These are phyloP conservation scores for Pleurotus platypus DNA, from an alignment of 768 basidiomycete species.

Conservation along the genomic window DNA sequence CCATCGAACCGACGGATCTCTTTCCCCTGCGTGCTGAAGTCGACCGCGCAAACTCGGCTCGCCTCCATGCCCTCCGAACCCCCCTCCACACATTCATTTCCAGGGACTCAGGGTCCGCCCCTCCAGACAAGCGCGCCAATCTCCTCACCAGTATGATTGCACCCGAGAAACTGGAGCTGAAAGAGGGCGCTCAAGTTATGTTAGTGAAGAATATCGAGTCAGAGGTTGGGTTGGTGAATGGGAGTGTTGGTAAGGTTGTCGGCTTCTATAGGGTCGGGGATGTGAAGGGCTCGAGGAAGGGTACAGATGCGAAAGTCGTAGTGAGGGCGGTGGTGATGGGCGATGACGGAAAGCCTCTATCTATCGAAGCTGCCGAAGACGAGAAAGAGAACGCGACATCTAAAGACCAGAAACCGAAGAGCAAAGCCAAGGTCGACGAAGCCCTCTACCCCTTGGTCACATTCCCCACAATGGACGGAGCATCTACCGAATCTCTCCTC, in stretches of 20 bases:
- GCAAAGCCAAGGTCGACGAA: slow-evolving; percentile 24
- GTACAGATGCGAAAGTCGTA: slow-evolving; percentile 15
- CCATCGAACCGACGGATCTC: slow-evolving; percentile 44
- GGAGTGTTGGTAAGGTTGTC: slow-evolving; percentile 69
- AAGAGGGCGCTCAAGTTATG: slow-evolving; percentile 58
- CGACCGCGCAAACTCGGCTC: slow-evolving; percentile 54
- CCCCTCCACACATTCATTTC: slow-evolving; percentile 41
- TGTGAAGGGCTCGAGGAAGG: slow-evolving; percentile 11
- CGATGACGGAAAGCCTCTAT: slow-evolving; percentile 31
- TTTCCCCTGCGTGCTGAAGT: slow-evolving; percentile 72
- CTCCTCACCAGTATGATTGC: slow-evolving; percentile 63
- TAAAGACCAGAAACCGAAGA: slow-evolving; percentile 20
- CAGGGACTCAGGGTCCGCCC: slow-evolving; percentile 45
- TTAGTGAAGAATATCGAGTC: slow-evolving; percentile 71
- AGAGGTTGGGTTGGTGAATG: slow-evolving; percentile 56
- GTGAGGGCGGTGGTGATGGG: slow-evolving; percentile 27
- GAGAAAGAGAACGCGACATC: slow-evolving; percentile 45
- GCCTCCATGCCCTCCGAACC: slow-evolving; percentile 46
- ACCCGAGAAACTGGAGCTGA: slow-evolving; percentile 49
- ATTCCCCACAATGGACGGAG: slow-evolving; percentile 29
- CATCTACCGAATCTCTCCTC: slow-evolving; percentile 38
- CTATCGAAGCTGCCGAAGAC: slow-evolving; percentile 44
- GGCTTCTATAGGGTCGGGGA: slow-evolving; percentile 38
- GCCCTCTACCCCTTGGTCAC: slow-evolving; percentile 44
- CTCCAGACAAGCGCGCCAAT: slow-evolving; percentile 41